Evolutionary conservation across 73 alveolate genomes (phyloP).

Genomic region (Paramecium tetraurelia): DNA sequence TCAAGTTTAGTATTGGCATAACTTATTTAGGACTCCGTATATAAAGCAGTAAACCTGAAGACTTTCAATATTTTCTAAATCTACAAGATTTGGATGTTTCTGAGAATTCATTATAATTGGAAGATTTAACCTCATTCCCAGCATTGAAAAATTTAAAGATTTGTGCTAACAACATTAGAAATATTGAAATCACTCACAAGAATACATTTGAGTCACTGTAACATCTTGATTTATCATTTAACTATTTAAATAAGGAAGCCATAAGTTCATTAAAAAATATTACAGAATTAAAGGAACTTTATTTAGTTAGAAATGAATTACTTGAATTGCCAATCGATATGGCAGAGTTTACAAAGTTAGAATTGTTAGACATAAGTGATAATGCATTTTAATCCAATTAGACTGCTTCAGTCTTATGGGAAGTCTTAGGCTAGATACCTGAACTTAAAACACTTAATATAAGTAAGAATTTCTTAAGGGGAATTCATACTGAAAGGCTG

Average conservation of each 20-base stretch:
- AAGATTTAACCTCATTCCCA: conserved; percentile 48
- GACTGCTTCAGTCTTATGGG: conserved; percentile 51
- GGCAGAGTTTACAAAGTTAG: conserved; percentile 34
- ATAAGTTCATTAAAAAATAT: conserved; percentile 15
- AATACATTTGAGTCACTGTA: conserved; percentile 41
- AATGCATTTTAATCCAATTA: conserved; percentile 42
- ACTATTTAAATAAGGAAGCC: conserved; percentile 35
- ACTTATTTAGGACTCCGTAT: conserved; percentile 24
- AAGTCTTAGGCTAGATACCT: conserved; percentile 30
- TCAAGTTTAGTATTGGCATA: conserved; percentile 24
- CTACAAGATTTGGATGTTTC: conserved; percentile 56
- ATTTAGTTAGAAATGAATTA: conserved; percentile 56
- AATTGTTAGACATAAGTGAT: conserved; percentile 50
- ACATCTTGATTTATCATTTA: conserved; percentile 54
- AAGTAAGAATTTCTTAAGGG: conserved; percentile 54
- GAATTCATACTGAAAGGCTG: conserved; percentile 58
- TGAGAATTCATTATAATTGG: conserved; percentile 41
- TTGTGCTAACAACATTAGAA: conserved; percentile 48
- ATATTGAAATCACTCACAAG: not conserved
- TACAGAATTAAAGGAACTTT: conserved; percentile 37
- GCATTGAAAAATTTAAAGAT: conserved; percentile 33
- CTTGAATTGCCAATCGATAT: conserved; percentile 53
- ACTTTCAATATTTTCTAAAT: conserved; percentile 44
- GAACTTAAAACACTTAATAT: conserved; percentile 41
- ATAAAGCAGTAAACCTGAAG: conserved; percentile 37